Base-by-base conservation (phyloP, 2,329 filamentous ascomycete genomes). In the Botrytis galanthina region DNA sequence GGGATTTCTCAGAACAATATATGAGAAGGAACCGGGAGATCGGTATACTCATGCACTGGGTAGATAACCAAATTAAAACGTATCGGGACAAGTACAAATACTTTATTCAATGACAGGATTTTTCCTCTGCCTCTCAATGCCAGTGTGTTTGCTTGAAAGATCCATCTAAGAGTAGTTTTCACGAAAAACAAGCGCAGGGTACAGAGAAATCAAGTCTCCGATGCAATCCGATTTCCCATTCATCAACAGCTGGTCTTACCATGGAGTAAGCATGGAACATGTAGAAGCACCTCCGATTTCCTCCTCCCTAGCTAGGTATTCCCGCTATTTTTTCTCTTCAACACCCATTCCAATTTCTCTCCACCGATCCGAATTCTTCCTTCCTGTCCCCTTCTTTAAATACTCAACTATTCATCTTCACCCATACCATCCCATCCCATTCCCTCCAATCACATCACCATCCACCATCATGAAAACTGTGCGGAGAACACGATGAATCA, bases 301-400 rank as follows among this genome's bases (percentile, higher is more conserved):
- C 10, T 51, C 44, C 7, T 46, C 18, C 9, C 44, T 51, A 51
- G 26, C 48, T 51, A n/a, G 4, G 48, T n/a, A n/a, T n/a, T n/a
- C 10, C n/a, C 26, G 14, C 48, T 14, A 20, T n/a, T 14, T 51
- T 4, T 51, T 51, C 26, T 4, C 48, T 14, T 6, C 1, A 8
- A 51, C 4, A 14, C 4, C 2, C n/a, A 14, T 8, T 3, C 26
- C 4, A 0, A 22, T 12, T 22, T 22, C 20, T 1, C 1, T 48
- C 4, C 22, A 22, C 46, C 3, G 46, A 48, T 48, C 22, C 10
- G 22, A 12, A 48, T 14, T n/a, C 1, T 51, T 12, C 4, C 10
- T 51, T 51, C 22, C 20, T 48, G 46, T 22, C 8, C 9, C 9
- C 2, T 48, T 48, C 8, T 46, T 48, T 7, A 48, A 10, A 4